Evolutionary conservation across 2,329 filamentous ascomycete genomes (phyloP), one percentile per base, ranked within the genome.

Genomic region (Purpureocillium lavendulum): DNA sequence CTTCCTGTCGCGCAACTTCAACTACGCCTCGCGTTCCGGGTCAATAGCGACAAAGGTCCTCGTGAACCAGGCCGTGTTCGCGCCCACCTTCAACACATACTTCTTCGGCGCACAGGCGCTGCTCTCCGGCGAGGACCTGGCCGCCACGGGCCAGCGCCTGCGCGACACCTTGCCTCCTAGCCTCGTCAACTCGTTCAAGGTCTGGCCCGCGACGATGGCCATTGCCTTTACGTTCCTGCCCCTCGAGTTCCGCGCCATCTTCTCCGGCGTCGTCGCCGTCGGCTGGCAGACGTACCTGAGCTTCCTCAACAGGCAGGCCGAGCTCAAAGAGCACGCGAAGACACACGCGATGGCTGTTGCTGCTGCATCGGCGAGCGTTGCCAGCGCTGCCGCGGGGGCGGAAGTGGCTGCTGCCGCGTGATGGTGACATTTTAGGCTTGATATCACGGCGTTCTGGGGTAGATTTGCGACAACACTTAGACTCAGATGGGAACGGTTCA

Each of bases 261-360:
- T 95, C 50, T 78, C 83, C 0, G 87, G 85, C 1, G 65, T 83
- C 7, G 74, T 94, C 47, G 86, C 87, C 1, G 82, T 95, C 38
- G 85, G 84, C 0, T 96, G 89, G 89, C 89, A 95, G 72, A 88
- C 87, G 1, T 96, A 95, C 68, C 56, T 96, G 50, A 86, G 81
- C 49, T 84, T 80, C 60, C 61, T 94, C 53, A 94, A 94, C 53
- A 73, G 82, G 52, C 67, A 69, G 45, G 86, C 85, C 2, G 86
- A 87, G 58, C 57, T 45, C n/a, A n/a, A 18, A 37, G n/a, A 15
- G n/a, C 18, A 36, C 24, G n/a, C 21, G 21, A 10, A 30, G 29
- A 12, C 11, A 30, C 7, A 12, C 7, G 11, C 11, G 13, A 14
- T 7, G 8, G 26, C 26, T 29, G 26, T 12, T 29, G 26, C 26